Conservation (phyloP, 176 grass and related monocot species). For the Ensete ventricosum region DNA sequence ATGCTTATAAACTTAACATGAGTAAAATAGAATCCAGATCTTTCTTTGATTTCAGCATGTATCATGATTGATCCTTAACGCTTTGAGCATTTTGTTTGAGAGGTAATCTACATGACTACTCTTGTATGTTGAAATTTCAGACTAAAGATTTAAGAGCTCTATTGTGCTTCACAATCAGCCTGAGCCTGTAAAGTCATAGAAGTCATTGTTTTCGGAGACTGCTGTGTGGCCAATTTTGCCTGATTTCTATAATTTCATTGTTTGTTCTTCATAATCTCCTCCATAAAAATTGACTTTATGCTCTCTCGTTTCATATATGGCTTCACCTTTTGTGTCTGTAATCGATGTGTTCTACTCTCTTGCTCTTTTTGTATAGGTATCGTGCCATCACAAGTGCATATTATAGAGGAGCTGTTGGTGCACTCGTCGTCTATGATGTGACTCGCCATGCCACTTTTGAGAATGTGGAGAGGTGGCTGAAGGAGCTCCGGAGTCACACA, state of each 20-base stretch:
- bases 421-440: neutral
- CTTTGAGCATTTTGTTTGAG: too few relatives aligned
- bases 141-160: neutral
- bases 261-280: too few relatives aligned
- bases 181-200: neutral
- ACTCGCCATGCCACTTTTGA: slow-evolving; percentile 2
- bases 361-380: neutral
- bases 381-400: slow-evolving; percentile 4
- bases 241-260: neutral
- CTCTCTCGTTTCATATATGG: neutral
- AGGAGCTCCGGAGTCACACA: neutral
- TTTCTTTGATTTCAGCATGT: too few relatives aligned
- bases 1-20: too few relatives aligned
- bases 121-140: neutral
- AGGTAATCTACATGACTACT: neutral
- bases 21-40: too few relatives aligned
- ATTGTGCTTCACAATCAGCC: neutral
- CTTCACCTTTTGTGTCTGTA: neutral
- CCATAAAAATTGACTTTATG: neutral
- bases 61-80: too few relatives aligned
- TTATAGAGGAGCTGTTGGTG: slow-evolving; percentile 6
- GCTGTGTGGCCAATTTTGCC: neutral
- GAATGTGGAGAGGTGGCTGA: slow-evolving; percentile 7
- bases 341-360: too few relatives aligned
- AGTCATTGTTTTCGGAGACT: neutral